Evolutionary conservation across 805 yeast genomes (phyloP), one percentile per base, ranked within the genome.

Genomic region (Ogataea dorogensis): DNA sequence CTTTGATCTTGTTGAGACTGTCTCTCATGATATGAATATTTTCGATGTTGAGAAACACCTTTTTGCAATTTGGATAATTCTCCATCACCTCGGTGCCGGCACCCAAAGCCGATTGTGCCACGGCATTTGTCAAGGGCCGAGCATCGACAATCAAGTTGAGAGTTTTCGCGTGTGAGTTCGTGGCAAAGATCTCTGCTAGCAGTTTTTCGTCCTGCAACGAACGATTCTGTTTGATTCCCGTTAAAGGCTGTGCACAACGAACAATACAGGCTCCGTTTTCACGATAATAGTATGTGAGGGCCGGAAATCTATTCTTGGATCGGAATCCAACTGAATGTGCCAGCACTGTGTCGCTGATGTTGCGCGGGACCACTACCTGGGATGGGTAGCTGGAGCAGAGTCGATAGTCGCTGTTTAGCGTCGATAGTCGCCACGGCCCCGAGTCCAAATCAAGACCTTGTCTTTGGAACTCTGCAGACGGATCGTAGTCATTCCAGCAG

Each of bases 11-110:
- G 38, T 67, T 70, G 31, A 88, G 62, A 6, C 94, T 80, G 44
- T 89, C 97, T 43, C 96, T 71, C 86, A 93, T 87, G 2, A 86
- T 94, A 61, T 93, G 98, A 44, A 93, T 87, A 57, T 93, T 93
- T 54, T 93, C 98, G 28, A 93, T 87, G 24, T 95, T 95, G 43
- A 93, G 68, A 51, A 86, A 93, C 13, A 85, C 70, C 54, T 87
- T 81, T 43, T 74, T 67, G 18, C 82, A 81, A 20, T 70, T 71
- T 33, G 79, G 72, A 62, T 93, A 91, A 54, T 87, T 77, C 39
- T 91, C 97, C 71, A 88, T 85, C 47, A 76, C 82, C 56, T 93
- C 98, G 0, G 96, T 83, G 1, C 98, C 98, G n/a, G 97, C 98
- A 9, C 98, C 98, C 11, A 93, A 63, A 0, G 98, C 98, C 29